A percentile compares a stretch with the other conserved stretches of the same genome.
Evolutionary conservation across 257 asterid species (phyloP).

Genomic region (Ballota nigra): DNA sequence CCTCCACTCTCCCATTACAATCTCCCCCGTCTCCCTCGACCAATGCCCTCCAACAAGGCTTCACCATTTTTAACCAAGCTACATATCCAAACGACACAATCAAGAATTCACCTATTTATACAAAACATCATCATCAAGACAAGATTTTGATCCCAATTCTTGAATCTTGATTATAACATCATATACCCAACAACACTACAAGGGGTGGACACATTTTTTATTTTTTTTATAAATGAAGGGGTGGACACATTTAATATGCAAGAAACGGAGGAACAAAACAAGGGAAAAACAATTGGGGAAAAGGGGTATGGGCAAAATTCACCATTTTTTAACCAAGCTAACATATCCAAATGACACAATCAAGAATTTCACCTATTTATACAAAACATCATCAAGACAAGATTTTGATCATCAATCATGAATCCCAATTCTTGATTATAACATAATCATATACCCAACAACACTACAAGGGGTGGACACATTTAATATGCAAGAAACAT

Average conservation of each 20-base stretch:
- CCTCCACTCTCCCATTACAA: conserved; percentile 61
- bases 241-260: no score
- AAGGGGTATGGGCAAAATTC: no score
- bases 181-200: conserved; percentile 57
- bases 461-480: conserved; percentile 32
- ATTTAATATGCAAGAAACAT: no score
- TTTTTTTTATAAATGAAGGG: no score
- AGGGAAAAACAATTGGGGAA: no score
- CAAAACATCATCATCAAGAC: conserved; percentile 33
- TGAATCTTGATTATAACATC: conserved; percentile 19
- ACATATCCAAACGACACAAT: conserved; percentile 26
- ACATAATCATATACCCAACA: conserved; percentile 57
- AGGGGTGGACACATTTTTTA: no score
- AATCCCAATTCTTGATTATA: conserved; percentile 32
- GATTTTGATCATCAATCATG: conserved; percentile 35
- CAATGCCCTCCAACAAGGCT: conserved; percentile 77
- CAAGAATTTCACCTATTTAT: conserved; percentile 6
- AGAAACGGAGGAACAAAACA: no score
- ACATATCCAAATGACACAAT: conserved; percentile 1
- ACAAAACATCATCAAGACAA: conserved; percentile 34
- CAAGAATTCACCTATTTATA: conserved; percentile 16
- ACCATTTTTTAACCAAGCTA: no score
- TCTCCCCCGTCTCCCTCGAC: conserved; percentile 59
- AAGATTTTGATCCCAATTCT: conserved; percentile 39
- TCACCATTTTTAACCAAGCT: conserved; percentile 59